These are phyloP conservation scores for Penicillium sp. DNA, from an alignment of 2,329 filamentous ascomycete genomes.

Conservation along the genomic window DNA sequence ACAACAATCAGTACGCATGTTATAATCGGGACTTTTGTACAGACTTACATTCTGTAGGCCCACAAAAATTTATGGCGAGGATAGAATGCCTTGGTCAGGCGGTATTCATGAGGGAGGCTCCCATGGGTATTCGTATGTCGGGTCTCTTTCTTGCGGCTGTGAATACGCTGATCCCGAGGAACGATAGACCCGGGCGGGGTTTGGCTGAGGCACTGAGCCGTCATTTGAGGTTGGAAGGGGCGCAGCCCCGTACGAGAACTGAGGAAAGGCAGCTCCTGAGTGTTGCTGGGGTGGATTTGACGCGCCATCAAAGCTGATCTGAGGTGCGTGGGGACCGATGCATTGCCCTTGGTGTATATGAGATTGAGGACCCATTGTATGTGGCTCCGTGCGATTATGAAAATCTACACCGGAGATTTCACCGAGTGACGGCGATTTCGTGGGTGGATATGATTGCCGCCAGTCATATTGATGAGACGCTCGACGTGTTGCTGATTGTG, in stretches of 20 bases:
- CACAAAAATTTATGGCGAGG: neutral
- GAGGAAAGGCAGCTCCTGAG: conserved; percentile 21
- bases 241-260: conserved; percentile 17
- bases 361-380: conserved; percentile 16
- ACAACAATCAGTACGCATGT: neutral
- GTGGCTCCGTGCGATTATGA: conserved; percentile 25
- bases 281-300: conserved; percentile 18
- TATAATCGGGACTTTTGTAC: neutral
- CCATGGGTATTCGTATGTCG: conserved; percentile 18
- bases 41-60: neutral
- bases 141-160: conserved; percentile 11
- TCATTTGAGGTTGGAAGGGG: conserved; percentile 17
- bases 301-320: conserved; percentile 21
- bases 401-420: conserved; percentile 30
- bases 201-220: conserved; percentile 5
- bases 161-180: conserved; percentile 9
- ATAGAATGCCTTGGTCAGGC: too few relatives aligned
- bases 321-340: conserved; percentile 15
- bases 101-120: conserved; percentile 10
- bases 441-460: conserved; percentile 25
- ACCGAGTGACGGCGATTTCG: conserved; percentile 28
- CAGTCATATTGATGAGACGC: conserved; percentile 30
- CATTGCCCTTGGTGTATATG: conserved; percentile 13
- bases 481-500: conserved; percentile 25
- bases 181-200: conserved; percentile 11